Base-by-base conservation (phyloP, 306 rosid species). In the Prunus mume region DNA sequence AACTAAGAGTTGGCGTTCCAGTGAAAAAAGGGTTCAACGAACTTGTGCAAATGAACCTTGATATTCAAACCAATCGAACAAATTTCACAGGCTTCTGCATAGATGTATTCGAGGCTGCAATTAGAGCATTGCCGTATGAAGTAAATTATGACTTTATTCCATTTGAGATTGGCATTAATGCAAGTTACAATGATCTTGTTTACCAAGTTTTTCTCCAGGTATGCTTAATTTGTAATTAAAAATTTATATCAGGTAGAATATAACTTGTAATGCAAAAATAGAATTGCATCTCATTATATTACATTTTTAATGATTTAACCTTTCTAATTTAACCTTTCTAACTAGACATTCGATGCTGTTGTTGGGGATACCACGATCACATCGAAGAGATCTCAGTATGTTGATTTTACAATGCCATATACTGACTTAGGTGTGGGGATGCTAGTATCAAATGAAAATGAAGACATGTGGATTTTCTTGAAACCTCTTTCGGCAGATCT, bases 391-490 rank as follows among this genome's bases (percentile, higher is more conserved):
- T 41, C 80, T 0, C 19, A 0, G 4, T 6, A 52, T 55, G 79
- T 67, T 52, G 58, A 41, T 66, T 76, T 76, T 18, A 76, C 79
- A 24, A 9, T 14, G 67, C 79, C 79, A 22, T 76, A 8, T 24
- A 20, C 58, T 1, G 79, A 76, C 27, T 0, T 54, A 2, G 79
- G 79, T 6, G 28, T 76, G 28, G 79, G 46, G 54, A 32, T 65
- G 47, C 17, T 76, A 32, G 79, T 55, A 18, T 13, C 18, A 25
- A 46, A 65, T 9, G 65, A 38, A 6, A 32, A 30, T 3, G 32
- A 43, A 34, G 43, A 55, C 57, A 71, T 46, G 50, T 72, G 82
- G 82, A 9, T 79, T 14, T 72, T 79, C 77, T 51, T 79, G 50
- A 43, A 10, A 32, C 76, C 81, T 28, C 41, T 70, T n/a, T 60